These are phyloP conservation scores for Ganoderma meredithae DNA, from an alignment of 1,284 basidiomycete genomes.

Conservation along the genomic window DNA sequence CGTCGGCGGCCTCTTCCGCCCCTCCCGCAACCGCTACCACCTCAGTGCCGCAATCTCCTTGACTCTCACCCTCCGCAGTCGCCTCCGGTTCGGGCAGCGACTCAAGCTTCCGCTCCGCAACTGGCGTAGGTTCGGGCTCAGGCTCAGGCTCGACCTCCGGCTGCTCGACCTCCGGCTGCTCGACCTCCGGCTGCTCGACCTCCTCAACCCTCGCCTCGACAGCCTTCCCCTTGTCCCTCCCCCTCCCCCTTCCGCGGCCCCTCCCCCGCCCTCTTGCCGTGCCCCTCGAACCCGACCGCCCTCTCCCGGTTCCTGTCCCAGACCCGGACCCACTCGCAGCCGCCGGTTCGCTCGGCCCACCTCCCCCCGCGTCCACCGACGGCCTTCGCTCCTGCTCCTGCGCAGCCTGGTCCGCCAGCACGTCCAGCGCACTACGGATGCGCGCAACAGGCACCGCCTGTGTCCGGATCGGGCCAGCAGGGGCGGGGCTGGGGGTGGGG, in stretches of 20 bases:
- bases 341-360: conserved; percentile 13
- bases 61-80: not conserved
- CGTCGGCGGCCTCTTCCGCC: not conserved
- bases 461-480: not conserved
- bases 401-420: conserved; percentile 76
- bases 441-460: conserved; percentile 24
- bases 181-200: conserved; percentile 2
- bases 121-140: not conserved
- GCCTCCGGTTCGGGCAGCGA: not conserved
- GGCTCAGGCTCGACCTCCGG: too few species aligned
- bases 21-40: not conserved
- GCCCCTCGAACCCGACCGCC: not conserved
- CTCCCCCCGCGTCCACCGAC: conserved; percentile 22
- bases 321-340: not conserved
- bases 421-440: conserved; percentile 60
- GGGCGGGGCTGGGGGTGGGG: not conserved
- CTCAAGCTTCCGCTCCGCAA: not conserved
- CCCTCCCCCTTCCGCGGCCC: conserved; percentile 15
- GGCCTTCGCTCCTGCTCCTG: conserved; percentile 40
- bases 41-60: not conserved
- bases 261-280: conserved; percentile 14
- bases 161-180: too few species aligned
- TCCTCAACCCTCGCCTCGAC: not conserved
- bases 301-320: not conserved
- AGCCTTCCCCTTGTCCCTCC: conserved; percentile 3